Conservation (phyloP, 495 filamentous ascomycete species). For the Penicillium psychrofluorescens region DNA sequence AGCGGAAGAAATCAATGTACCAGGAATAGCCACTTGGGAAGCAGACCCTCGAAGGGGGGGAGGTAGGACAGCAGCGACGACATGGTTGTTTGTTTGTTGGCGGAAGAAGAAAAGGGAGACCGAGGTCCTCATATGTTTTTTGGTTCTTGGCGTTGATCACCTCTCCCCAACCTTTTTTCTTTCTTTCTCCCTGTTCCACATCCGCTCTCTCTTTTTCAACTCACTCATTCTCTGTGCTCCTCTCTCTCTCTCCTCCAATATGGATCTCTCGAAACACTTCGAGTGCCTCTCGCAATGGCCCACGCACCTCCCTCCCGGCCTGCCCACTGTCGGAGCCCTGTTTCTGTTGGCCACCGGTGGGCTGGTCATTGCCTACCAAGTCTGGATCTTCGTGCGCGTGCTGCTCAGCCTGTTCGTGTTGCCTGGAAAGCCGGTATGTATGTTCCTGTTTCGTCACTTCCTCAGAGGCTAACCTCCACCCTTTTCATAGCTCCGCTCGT, state of each 20-base stretch:
- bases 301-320: slow-evolving; percentile 26
- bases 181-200: slow-evolving; percentile 8
- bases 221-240: neutral
- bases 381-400: slow-evolving; percentile 56
- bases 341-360: slow-evolving; percentile 47
- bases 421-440: slow-evolving; percentile 52
- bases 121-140: slow-evolving; percentile 12
- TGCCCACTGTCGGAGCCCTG: slow-evolving; percentile 29
- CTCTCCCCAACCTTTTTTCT: slow-evolving; percentile 15
- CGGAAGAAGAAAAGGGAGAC: slow-evolving; percentile 3
- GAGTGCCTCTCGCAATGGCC: slow-evolving; percentile 31
- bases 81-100: slow-evolving; percentile 15
- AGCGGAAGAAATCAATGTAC: slow-evolving; percentile 27
- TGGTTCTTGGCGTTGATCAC: slow-evolving; percentile 21
- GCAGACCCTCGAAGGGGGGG: slow-evolving; percentile 49
- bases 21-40: slow-evolving; percentile 63
- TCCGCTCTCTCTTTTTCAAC: neutral
- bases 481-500: slow-evolving; percentile 65
- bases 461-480: neutral
- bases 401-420: slow-evolving; percentile 73
- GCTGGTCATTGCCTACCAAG: slow-evolving; percentile 47
- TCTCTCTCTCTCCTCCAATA: slow-evolving; percentile 6
- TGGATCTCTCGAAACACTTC: slow-evolving; percentile 31
- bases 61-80: slow-evolving; percentile 32
- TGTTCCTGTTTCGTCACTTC: neutral